Base-by-base conservation (phyloP, 495 filamentous ascomycete species). In the Penicillium crystallinum region DNA sequence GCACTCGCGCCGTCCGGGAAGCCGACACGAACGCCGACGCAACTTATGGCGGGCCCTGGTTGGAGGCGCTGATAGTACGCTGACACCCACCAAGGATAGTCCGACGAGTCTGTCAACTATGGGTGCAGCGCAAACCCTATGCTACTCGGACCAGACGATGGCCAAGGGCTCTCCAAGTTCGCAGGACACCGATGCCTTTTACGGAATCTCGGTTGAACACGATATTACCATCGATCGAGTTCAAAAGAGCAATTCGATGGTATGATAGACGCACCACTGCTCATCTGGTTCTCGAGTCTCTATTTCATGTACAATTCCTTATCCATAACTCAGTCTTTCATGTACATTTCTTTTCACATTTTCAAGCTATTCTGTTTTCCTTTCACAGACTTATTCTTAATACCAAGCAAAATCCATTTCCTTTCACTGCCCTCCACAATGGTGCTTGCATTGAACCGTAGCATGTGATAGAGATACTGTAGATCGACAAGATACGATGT, bases 171-270 rank as follows among this genome's bases (percentile, higher is more conserved):
- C 47, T 14, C 18, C 18, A 4, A 50, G 6, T 14, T 56, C 53
- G 15, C 33, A 49, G 8, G 59, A 65, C 14, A 47, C 45, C 1
- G 53, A 62, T 21, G 30, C 46, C 8, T 55, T 52, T n/a, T 53
- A 61, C 35, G 68, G 63, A 0, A 73, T 73, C 18, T 42, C 58
- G 4, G 62, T 73, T 25, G 68, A 69, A 46, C 67, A 67, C 49
- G 63, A 70, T 48, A 65, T 72, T 29, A 66, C 64, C 2, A 53
- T 73, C 12, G 41, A 55, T 15, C 58, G 51, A 18, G 33, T 38
- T 11, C 54, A 45, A 15, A 45, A 34, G 36, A 49, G 56, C 12
- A 35, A 49, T 17, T 43, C 52, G 25, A 22, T 47, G 33, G 62
- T 49, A 14, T 48, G 45, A 48, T 25, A 15, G 19, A 14, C 12